Evolutionary conservation across 768 basidiomycete genomes (phyloP), one percentile per base, ranked within the genome.

Genomic region (Calocera cornea): DNA sequence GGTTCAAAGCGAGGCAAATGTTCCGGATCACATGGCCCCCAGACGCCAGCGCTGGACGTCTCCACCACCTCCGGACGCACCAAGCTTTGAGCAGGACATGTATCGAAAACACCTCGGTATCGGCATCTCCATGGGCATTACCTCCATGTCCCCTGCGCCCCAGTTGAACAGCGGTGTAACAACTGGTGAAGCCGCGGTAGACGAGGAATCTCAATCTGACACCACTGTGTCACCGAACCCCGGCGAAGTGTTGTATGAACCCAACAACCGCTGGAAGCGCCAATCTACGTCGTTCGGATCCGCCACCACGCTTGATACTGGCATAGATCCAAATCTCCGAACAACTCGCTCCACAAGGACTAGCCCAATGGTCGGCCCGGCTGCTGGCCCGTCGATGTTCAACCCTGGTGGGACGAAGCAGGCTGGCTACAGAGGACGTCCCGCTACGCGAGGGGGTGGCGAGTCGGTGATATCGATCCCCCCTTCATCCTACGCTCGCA

Each of bases 11-110:
- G 54, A 60, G 31, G 5, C 54, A 11, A 60, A 33, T 33, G 54
- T 82, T 47, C 85, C 86, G 1, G 86, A 86, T 67, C 88, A 89
- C 71, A 90, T 91, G 90, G 89, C 88, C 19, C 88, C 90, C 1
- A 87, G 82, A 73, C 84, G 90, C 34, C 79, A 83, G 34, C 87
- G 88, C 75, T 92, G 90, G 90, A 92, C 90, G 1, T 90, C 88
- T 70, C 89, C 90, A 10, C 90, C 90, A 29, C 88, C 90, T 2
- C 84, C 86, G 0, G 88, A 87, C 71, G 90, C 89, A 0, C 80
- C 90, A 0, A 80, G 83, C 11, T 82, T 81, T 27, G 88, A 84
- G 70, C 88, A 84, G 60, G 81, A 82, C 1, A 77, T 85, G 22
- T 92, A 89, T 71, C 86, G 89, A 73, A 83, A 80, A 68, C 81